Evolutionary conservation across 805 yeast genomes (phyloP), one percentile per base, ranked within the genome.

Genomic region (Yarrowia sp.): DNA sequence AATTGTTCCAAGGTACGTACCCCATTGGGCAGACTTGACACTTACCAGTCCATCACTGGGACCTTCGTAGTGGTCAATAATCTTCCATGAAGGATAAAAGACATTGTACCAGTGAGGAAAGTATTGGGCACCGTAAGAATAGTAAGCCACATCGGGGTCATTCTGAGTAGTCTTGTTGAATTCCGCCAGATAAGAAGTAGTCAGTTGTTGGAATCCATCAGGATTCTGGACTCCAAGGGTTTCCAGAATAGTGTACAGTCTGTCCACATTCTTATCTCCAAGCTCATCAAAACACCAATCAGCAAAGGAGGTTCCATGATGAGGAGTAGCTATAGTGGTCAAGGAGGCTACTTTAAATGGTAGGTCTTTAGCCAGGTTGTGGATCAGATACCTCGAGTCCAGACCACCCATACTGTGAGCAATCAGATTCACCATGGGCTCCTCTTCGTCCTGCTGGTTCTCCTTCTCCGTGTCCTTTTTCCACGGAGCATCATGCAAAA

Each of bases 341-440:
- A 92, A 77, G 44, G 95, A 88, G 1, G 81, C 84, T 9, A 92
- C 88, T 68, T 84, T 77, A 69, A 84, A 87, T 46, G 80, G 75
- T 36, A 77, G 70, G 61, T 66, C 73, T 76, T 54, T 78, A 6
- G 38, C 63, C 74, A 88, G 72, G 56, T 82, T 78, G 0, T 89
- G 81, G 1, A 91, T 88, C 68, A 92, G 74, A 72, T 85, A 90
- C 61, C 98, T 77, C 35, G 92, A 84, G 71, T 92, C 97, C 32
- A 92, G 76, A 0, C 98, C 98, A 5, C 98, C 98, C 97, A 92
- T 91, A 0, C 97, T 90, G 72, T 92, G 98, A 6, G 95, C 95
- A 26, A 92, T 80, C 48, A 92, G 73, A 71, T 92, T 92, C 16
- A 92, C 80, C 66, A 84, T 85, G 21, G 62, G 49, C 35, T 43